Evolutionary conservation across 345 rosid genomes (phyloP).

Genomic region (Populus tremula): DNA sequence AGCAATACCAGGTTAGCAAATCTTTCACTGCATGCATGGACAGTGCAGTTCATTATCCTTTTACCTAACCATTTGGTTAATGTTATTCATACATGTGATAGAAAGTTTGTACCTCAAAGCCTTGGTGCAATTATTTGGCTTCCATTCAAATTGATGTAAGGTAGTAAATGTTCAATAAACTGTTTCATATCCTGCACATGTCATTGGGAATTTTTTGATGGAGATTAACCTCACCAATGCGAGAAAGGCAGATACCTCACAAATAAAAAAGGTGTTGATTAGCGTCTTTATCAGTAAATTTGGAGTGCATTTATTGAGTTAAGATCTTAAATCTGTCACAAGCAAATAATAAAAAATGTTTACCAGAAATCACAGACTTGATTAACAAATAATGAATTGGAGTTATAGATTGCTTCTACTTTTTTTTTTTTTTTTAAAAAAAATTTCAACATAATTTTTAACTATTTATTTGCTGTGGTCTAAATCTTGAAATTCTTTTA

Average conservation of each 20-base stretch:
- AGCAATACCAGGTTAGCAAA: slow-evolving; percentile 72
- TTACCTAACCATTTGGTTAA: not conserved
- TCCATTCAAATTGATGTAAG: not conserved
- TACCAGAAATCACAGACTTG: not conserved
- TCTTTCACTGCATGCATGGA: slow-evolving; percentile 7
- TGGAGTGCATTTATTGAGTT: not conserved
- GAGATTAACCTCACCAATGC: not conserved
- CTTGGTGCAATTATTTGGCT: not conserved
- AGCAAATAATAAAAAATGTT: not conserved
- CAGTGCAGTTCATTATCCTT: not conserved
- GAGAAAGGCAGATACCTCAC: not conserved
- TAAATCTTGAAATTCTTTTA: slow-evolving; percentile 24
- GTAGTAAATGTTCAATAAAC: not conserved
- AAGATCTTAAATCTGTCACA: not conserved
- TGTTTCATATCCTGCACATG: not conserved
- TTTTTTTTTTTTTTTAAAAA: not conserved
- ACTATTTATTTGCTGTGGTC: not conserved
- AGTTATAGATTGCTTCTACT: not conserved
- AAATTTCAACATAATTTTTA: not conserved
- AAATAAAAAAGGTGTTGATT: not conserved
- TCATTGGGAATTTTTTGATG: not conserved
- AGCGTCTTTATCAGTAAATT: not conserved
- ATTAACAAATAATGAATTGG: not conserved
- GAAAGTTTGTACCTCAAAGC: not conserved
- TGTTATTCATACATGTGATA: not conserved